Evolutionary conservation across 1,139 yeast species (phyloP).

Genomic region (Hemisphaericaspora lyxosophila): DNA sequence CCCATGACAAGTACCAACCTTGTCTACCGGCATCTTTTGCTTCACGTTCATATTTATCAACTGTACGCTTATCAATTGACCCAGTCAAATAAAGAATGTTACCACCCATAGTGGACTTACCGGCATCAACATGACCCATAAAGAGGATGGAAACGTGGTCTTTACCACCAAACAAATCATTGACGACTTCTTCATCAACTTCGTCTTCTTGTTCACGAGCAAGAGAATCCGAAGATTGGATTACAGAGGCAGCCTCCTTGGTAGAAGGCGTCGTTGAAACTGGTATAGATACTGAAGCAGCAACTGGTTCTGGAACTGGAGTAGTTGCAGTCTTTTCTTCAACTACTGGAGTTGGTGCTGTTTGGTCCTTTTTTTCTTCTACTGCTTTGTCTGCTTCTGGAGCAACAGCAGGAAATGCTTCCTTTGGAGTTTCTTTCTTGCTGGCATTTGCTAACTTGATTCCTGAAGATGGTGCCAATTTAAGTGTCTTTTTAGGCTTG

Average conservation of each 20-base stretch:
- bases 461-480: slow-evolving; percentile 63
- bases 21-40: slow-evolving; percentile 99
- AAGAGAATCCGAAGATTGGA: slow-evolving; percentile 45
- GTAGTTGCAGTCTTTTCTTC: slow-evolving; percentile 16
- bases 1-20: slow-evolving; percentile 99
- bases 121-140: slow-evolving; percentile 99
- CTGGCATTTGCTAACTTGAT: slow-evolving; percentile 66
- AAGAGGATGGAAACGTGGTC: slow-evolving; percentile 95
- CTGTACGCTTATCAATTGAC: slow-evolving; percentile 98
- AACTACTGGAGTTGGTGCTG: slow-evolving; percentile 16
- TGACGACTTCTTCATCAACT: slow-evolving; percentile 84
- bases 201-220: slow-evolving; percentile 78
- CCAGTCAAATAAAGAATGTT: slow-evolving; percentile 90
- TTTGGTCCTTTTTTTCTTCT: slow-evolving; percentile 9
- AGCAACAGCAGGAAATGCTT: slow-evolving; percentile 22
- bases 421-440: slow-evolving; percentile 31
- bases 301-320: slow-evolving; percentile 10
- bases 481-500: slow-evolving; percentile 63
- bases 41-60: slow-evolving; percentile 95
- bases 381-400: slow-evolving; percentile 16
- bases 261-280: slow-evolving; percentile 7
- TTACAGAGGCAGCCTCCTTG: slow-evolving; percentile 22
- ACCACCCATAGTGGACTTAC: slow-evolving; percentile 99
- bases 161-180: slow-evolving; percentile 93
- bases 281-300: slow-evolving; percentile 15